Base-by-base conservation (phyloP, 2,329 filamentous ascomycete species). In the Calonectria crousiana region DNA sequence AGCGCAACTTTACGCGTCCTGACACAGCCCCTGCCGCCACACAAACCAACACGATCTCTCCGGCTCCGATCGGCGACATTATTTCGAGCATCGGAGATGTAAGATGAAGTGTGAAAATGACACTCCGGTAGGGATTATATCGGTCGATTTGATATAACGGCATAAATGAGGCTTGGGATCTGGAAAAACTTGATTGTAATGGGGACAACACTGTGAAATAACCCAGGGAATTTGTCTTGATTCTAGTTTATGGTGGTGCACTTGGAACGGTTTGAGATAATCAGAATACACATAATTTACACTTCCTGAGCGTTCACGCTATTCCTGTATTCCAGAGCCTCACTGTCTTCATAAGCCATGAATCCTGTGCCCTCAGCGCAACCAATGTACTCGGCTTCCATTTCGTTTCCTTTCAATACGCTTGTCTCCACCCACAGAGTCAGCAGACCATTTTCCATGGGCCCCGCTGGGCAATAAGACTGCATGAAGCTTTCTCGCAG, bases 291-390 rank as follows among this genome's bases (percentile, higher is more conserved):
- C 20, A 23, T 5, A 47, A 47, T 47, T 23, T 47, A 4, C 20
- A 1, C 9, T 41, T 28, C 14, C 8, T 62, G 28, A 9, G 16
- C 34, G 2, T 20, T 41, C 8, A 20, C 56, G 38, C 34, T 62
- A 20, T 62, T 36, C 1, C 6, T 11, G 16, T 62, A 62, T 36
- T 69, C 41, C 2, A 65, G 11, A 26, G 26, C 60, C 20, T 65
- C 60, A 34, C 60, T 65, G 6, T 41, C 60, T 16, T 70, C 71
- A 70, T 65, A 73, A 11, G 71, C 67, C 71, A 70, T 73, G 9
- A 70, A 73, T 2, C 66, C 71, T n/a, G 71, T 73, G 0, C 71
- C 67, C n/a, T 70, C 71, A 5, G 41, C n/a, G 36, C 71, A 73
- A 0, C 71, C 71, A 14, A 73, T 49, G 13, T 73, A 73, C 49